Evolutionary conservation across 129 eudicot species (phyloP).

Genomic region (Lactuca sativa): DNA sequence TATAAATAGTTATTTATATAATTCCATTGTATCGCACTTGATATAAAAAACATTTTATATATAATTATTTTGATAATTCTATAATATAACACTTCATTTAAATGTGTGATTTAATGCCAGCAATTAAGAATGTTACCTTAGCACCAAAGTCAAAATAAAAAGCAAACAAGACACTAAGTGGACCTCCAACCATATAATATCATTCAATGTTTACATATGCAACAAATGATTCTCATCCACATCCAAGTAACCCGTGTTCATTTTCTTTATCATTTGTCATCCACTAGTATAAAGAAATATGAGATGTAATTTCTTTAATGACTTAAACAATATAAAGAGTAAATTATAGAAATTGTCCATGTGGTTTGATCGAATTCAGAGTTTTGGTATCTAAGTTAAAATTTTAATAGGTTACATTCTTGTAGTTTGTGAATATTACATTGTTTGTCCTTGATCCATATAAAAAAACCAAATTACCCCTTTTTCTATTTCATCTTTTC

Average conservation of each 20-base stretch:
- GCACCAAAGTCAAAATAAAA: slow-evolving; percentile 40
- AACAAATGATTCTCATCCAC: slow-evolving; percentile 54
- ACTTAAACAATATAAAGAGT: no score
- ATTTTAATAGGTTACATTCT: no score
- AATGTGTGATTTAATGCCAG: background rate
- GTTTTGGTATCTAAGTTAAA: no score
- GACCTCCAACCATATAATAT: slow-evolving; percentile 45
- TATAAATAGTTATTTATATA: background rate
- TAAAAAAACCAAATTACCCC: no score
- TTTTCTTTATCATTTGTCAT: background rate
- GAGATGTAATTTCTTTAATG: no score
- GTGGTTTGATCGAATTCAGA: no score
- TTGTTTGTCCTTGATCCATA: no score
- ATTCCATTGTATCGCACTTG: background rate
- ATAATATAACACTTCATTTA: background rate
- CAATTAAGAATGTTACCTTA: slow-evolving; percentile 21
- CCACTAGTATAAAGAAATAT: no score
- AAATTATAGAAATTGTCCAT: no score
- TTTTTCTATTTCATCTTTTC: no score
- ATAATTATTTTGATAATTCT: background rate
- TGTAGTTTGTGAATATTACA: no score
- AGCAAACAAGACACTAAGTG: slow-evolving; percentile 41
- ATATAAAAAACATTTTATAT: background rate
- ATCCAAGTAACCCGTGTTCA: slow-evolving; percentile 55
- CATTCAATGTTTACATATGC: slow-evolving; percentile 56